Conservation (phyloP, 768 basidiomycete species). For the Suillus subluteus region DNA sequence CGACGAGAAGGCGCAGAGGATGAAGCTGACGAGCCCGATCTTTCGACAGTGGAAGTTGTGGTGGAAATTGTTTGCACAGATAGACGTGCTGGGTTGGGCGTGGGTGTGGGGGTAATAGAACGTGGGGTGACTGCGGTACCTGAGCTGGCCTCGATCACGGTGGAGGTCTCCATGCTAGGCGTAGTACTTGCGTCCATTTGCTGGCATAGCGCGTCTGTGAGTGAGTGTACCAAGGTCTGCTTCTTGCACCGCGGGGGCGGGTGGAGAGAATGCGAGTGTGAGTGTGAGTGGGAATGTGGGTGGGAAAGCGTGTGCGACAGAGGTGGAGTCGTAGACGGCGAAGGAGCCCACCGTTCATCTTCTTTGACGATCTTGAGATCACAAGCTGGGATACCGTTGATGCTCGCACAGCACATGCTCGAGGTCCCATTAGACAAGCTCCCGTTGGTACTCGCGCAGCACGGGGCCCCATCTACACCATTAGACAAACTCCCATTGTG, state of each 20-base stretch:
- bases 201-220: conserved; percentile 14
- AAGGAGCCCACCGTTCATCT: conserved; percentile 26
- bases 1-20: conserved; percentile 38
- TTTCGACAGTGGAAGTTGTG: conserved; percentile 28
- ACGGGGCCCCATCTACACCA: not conserved
- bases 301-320: conserved; percentile 23
- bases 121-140: not conserved
- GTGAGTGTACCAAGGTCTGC: conserved; percentile 13
- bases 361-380: conserved; percentile 46
- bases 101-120: not conserved
- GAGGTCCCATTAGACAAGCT: not conserved
- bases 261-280: conserved; percentile 35
- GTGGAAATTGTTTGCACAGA: conserved; percentile 2
- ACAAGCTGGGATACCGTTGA: conserved; percentile 22
- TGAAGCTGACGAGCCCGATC: conserved; percentile 19
- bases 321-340: conserved; percentile 29
- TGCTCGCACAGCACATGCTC: not conserved
- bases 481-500: not conserved
- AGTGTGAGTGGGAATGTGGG: conserved; percentile 32
- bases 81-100: not conserved
- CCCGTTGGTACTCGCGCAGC: conserved; percentile 8
- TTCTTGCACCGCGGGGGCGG: conserved; percentile 37
- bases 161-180: conserved; percentile 20
- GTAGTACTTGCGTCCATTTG: conserved; percentile 22
- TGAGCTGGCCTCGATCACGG: not conserved